Evolutionary conservation across 2,329 filamentous ascomycete species (phyloP).

Genomic region (Tothia fuscella): DNA sequence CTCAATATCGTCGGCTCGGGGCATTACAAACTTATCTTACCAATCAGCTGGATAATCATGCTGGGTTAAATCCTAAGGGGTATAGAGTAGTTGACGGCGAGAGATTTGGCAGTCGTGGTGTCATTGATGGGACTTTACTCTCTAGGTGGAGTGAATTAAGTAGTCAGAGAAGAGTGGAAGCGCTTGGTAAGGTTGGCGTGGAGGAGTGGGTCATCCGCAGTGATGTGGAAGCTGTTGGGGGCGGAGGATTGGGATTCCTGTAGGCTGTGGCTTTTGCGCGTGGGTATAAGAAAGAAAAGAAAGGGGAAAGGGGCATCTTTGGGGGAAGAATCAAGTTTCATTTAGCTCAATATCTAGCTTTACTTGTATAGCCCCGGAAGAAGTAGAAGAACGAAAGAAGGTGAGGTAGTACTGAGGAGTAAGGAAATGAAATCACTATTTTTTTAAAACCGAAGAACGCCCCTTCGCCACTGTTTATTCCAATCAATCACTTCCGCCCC

Average conservation of each 20-base stretch:
- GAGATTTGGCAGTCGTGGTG: constrained; percentile 43
- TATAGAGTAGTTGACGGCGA: constrained; percentile 49
- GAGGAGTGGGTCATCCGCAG: constrained; percentile 55
- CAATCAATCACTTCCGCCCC: too few species aligned
- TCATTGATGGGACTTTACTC: constrained; percentile 70
- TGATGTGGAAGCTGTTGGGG: constrained; percentile 55
- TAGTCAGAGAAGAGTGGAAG: constrained; percentile 57
- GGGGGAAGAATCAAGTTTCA: too few species aligned
- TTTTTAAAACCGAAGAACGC: too few species aligned
- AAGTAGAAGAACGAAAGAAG: too few species aligned
- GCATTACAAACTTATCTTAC: constrained; percentile 71
- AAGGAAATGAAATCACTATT: too few species aligned
- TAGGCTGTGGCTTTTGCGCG: constrained; percentile 4
- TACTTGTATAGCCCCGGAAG: too few species aligned
- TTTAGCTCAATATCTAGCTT: too few species aligned
- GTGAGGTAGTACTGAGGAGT: too few species aligned
- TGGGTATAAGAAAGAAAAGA: too few species aligned
- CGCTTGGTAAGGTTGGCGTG: constrained; percentile 60
- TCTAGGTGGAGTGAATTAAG: constrained; percentile 65
- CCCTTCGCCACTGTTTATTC: too few species aligned
- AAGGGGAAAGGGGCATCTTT: too few species aligned
- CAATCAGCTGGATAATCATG: constrained; percentile 62
- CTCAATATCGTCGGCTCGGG: constrained; percentile 70
- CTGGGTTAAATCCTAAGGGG: constrained; percentile 71
- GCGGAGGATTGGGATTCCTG: constrained; percentile 50